Evolutionary conservation across 2,329 filamentous ascomycete species (phyloP), one percentile per base, ranked within the genome.

Genomic region (Pseudohalonectria lignicola): DNA sequence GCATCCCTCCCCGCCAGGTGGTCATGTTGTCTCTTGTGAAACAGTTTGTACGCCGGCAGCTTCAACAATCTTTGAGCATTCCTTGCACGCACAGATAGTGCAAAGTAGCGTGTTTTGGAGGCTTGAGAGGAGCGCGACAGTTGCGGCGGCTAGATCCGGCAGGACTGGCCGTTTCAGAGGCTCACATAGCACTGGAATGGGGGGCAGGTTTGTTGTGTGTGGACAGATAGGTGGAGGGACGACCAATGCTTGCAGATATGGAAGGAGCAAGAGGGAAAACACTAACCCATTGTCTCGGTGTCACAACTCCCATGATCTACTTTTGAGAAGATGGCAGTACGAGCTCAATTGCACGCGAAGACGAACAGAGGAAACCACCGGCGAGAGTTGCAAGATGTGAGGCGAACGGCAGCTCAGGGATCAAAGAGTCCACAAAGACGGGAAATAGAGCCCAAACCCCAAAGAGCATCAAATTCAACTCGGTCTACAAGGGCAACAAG

Each of bases 211-310:
- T n/a, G n/a, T n/a, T n/a, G n/a, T n/a, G n/a, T n/a, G n/a, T n/a
- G n/a, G n/a, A n/a, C n/a, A n/a, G n/a, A n/a, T n/a, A n/a, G n/a
- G n/a, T n/a, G n/a, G n/a, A n/a, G n/a, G n/a, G n/a, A n/a, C n/a
- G n/a, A n/a, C n/a, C n/a, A n/a, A n/a, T n/a, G n/a, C n/a, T n/a
- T n/a, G n/a, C n/a, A n/a, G n/a, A n/a, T n/a, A n/a, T n/a, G n/a
- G n/a, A n/a, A n/a, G n/a, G n/a, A n/a, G n/a, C n/a, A n/a, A n/a
- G n/a, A n/a, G n/a, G n/a, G n/a, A n/a, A n/a, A 42, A 41, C 40
- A 51, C 50, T 51, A 41, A 53, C 49, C 49, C 50, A 53, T 53
- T 51, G 42, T 52, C 39, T 43, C 42, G 37, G 41, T 37, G 39
- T 41, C 45, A 43, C 45, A 37, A 35, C 43, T 47, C 42, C 46